Base-by-base conservation (phyloP, 257 asterid species). In the Salvia splendens region DNA sequence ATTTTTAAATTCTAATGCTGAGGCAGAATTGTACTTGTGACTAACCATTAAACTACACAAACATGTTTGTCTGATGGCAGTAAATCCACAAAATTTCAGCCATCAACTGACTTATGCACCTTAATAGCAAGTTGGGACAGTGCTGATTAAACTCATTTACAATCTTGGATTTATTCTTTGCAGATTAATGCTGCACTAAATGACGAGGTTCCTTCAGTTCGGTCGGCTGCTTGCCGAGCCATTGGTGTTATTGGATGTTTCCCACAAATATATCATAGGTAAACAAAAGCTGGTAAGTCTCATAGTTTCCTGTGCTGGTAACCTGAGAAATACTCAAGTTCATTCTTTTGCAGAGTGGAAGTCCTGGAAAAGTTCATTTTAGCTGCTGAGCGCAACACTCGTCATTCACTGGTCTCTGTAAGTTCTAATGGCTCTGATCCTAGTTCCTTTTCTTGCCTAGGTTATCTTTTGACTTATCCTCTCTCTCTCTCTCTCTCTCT, bases 151-250 rank as follows among this genome's bases (percentile, higher is more conserved):
- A 48, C 72, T 57, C 16, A 46, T 30, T 46, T 15, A 50, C 20
- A 45, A 54, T 33, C 58, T 51, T 73, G 75, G 61, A 50, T 33
- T 33, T 20, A 3, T 77, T 65, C 48, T 66, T 75, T 77, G 72
- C 72, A 92, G 98, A 77, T 89, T 71, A 72, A 76, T 72, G 87
- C 93, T 73, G 93, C 91, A 76, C 55, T 82, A 38, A 61, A 65
- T 45, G 96, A 92, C 68, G 89, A 79, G 72, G 83, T 78, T 74
- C 89, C 98, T 68, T 83, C 91, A 52, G 98, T 92, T 71, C 83
- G 97, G 67, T 85, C 96, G 70, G 95, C 96, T 76, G 97, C 92
- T 73, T 92, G 97, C 75, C 96, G 98, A 70, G 95, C 97, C 73
- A 87, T 92, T 82, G 98, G 98, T 58, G 88, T 89, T 60, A 84